These are phyloP conservation scores for Cutaneotrichosporon cutaneum DNA, from an alignment of 1,284 basidiomycete genomes.

Conservation along the genomic window DNA sequence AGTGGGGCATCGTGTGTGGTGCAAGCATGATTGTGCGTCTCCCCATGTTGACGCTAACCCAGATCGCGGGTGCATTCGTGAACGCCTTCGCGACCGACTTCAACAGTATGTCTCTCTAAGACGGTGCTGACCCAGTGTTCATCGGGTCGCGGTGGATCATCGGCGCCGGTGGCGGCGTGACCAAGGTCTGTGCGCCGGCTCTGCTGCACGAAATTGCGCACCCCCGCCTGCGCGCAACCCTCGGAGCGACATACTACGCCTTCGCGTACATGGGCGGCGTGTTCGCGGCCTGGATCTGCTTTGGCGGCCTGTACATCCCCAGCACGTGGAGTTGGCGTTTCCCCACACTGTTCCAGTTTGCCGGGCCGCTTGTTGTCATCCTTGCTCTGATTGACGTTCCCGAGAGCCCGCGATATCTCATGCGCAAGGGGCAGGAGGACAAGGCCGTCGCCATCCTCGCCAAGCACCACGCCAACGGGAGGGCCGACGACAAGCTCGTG, in stretches of 20 bases:
- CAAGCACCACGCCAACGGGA: conserved; percentile 24
- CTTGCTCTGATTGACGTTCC: conserved; percentile 8
- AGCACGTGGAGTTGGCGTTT: conserved; percentile 31
- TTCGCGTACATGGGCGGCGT: conserved; percentile 32
- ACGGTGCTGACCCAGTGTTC: conserved; percentile 18
- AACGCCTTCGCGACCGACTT: conserved; percentile 25
- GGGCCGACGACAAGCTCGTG: conserved; percentile 17
- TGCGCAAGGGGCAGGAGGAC: conserved; percentile 17
- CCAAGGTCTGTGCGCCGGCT: conserved; percentile 28
- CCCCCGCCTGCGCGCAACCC: conserved; percentile 24
- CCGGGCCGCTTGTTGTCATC: conserved; percentile 16
- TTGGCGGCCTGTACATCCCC: conserved; percentile 31
- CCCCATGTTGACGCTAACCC: conserved; percentile 8
- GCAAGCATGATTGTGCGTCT: conserved; percentile 25
- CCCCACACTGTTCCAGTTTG: conserved; percentile 21
- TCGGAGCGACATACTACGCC: conserved; percentile 26
- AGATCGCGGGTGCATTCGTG: conserved; percentile 23
- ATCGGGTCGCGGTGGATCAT: conserved; percentile 30
- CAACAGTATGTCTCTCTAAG: not conserved
- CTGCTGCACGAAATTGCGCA: conserved; percentile 33
- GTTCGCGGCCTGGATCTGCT: conserved; percentile 28
- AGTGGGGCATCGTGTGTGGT: conserved; percentile 30
- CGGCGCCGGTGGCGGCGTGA: conserved; percentile 35
- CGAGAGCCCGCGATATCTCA: conserved; percentile 20
- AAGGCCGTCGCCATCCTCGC: conserved; percentile 21